A percentile compares a stretch with the other conserved stretches of the same genome.
These are phyloP conservation scores for Leptomonas seymouri DNA, from an alignment of 208 protist genomes.

Conservation along the genomic window DNA sequence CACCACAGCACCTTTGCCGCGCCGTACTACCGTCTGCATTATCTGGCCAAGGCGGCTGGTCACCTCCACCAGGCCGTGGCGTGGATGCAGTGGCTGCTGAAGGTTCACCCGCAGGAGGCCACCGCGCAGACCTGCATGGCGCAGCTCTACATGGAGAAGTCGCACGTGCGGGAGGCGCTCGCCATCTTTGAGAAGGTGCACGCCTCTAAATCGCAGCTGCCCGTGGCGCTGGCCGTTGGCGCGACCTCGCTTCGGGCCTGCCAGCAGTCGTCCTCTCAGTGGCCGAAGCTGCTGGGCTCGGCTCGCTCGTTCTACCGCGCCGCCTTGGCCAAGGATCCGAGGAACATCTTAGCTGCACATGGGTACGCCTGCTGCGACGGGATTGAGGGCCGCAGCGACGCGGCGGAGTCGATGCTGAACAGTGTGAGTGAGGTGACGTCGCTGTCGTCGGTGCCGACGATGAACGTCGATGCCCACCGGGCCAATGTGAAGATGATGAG, in stretches of 20 bases:
- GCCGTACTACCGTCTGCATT: constrained; percentile 78
- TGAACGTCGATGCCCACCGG: constrained; percentile 60
- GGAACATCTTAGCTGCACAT: constrained; percentile 83
- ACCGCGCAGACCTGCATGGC: constrained; percentile 55
- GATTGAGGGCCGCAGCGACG: constrained; percentile 59
- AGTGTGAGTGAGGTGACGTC: constrained; percentile 68
- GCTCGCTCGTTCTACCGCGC: constrained; percentile 57
- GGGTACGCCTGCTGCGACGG: constrained; percentile 85
- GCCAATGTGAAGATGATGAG: constrained; percentile 78
- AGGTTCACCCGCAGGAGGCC: constrained; percentile 66
- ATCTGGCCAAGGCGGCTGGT: constrained; percentile 59
- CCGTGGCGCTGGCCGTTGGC: constrained; percentile 63
- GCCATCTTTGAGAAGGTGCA: constrained; percentile 43
- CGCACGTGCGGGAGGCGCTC: constrained; percentile 47
- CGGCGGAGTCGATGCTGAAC: constrained; percentile 71
- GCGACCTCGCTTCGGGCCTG: constrained; percentile 66
- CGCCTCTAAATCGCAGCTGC: constrained; percentile 36
- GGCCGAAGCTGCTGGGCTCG: constrained; percentile 46
- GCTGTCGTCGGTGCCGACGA: constrained; percentile 55
- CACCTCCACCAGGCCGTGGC: constrained; percentile 66
- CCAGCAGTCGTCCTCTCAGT: constrained; percentile 55
- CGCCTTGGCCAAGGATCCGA: constrained; percentile 59
- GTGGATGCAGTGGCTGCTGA: constrained; percentile 79
- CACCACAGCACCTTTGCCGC: constrained; percentile 63
- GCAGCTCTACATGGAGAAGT: constrained; percentile 60